These are phyloP conservation scores for Halocafeteria seosinensis DNA, from an alignment of 108 stramenopile genomes.

Conservation along the genomic window DNA sequence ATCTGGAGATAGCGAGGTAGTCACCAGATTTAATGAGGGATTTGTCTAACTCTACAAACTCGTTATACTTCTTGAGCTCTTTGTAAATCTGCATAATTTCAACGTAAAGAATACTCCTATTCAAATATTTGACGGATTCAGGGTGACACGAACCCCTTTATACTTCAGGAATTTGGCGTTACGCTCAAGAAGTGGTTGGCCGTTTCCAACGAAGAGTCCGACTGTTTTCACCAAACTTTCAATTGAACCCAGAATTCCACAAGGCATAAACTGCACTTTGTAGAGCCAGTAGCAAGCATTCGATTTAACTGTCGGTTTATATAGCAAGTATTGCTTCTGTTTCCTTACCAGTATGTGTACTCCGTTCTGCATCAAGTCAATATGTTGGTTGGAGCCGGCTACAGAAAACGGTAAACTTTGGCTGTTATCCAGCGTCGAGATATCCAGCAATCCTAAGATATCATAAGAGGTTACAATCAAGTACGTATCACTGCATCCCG, in stretches of 20 bases:
- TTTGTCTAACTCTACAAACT: not conserved
- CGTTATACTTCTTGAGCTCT: not conserved
- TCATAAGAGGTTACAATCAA: not conserved
- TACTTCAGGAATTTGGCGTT: slow-evolving; percentile 1
- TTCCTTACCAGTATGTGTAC: too few species aligned
- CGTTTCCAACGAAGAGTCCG: not conserved
- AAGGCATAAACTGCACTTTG: not conserved
- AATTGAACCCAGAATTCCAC: not conserved
- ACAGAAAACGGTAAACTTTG: not conserved
- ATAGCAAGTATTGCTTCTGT: too few species aligned
- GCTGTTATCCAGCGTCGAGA: not conserved
- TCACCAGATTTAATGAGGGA: slow-evolving; percentile 1
- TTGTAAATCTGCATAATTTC: too few species aligned
- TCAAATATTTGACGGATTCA: too few species aligned
- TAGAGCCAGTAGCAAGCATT: too few species aligned
- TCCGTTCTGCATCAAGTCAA: not conserved
- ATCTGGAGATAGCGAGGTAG: slow-evolving; percentile 1
- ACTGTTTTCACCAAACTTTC: not conserved
- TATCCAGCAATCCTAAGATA: not conserved
- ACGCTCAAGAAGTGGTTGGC: not conserved
- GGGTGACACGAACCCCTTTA: not conserved
- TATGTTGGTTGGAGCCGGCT: not conserved
- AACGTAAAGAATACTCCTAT: too few species aligned
- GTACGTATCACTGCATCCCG: not conserved
- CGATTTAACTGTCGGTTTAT: too few species aligned